A percentile compares a stretch with the other conserved stretches of the same genome.
Conservation (phyloP, 2,329 filamentous ascomycete species). For the Drechslerella coelobrocha region DNA sequence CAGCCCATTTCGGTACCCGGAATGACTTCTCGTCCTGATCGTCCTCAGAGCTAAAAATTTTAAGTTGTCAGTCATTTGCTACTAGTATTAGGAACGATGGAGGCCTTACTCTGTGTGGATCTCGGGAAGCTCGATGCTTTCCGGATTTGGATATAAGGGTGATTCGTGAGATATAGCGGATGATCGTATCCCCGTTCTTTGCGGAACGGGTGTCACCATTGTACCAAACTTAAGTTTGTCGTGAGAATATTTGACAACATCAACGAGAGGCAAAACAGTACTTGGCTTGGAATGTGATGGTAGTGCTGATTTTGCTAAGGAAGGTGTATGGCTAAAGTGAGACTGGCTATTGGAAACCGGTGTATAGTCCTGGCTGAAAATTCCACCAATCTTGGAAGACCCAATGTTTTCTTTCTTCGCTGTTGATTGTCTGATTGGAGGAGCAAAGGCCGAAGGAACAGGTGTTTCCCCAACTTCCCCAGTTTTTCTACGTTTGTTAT, state of each 20-base stretch:
- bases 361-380: slow-evolving; percentile 48
- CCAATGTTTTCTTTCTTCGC: slow-evolving; percentile 62
- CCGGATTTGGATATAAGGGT: slow-evolving; percentile 82
- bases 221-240: slow-evolving; percentile 54
- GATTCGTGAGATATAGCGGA: slow-evolving; percentile 61
- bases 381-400: slow-evolving; percentile 52
- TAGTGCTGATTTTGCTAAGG: slow-evolving; percentile 30
- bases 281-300: slow-evolving; percentile 52
- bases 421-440: slow-evolving; percentile 79
- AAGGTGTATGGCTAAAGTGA: slow-evolving; percentile 12
- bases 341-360: slow-evolving; percentile 18
- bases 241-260: slow-evolving; percentile 55
- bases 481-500: slow-evolving; percentile 80
- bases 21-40: slow-evolving; percentile 66
- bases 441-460: slow-evolving; percentile 74
- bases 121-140: slow-evolving; percentile 89
- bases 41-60: slow-evolving; percentile 67
- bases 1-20: slow-evolving; percentile 80
- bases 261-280: slow-evolving; percentile 52
- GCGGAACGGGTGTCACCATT: slow-evolving; percentile 43
- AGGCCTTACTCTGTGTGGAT: slow-evolving; percentile 76
- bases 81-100: background rate
- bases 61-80: slow-evolving; percentile 4
- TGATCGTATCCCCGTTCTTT: slow-evolving; percentile 47
- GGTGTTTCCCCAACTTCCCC: slow-evolving; percentile 71